Evolutionary conservation across 192 early-diverging fungal species (phyloP).

Genomic region (Chytriomyces sp.): DNA sequence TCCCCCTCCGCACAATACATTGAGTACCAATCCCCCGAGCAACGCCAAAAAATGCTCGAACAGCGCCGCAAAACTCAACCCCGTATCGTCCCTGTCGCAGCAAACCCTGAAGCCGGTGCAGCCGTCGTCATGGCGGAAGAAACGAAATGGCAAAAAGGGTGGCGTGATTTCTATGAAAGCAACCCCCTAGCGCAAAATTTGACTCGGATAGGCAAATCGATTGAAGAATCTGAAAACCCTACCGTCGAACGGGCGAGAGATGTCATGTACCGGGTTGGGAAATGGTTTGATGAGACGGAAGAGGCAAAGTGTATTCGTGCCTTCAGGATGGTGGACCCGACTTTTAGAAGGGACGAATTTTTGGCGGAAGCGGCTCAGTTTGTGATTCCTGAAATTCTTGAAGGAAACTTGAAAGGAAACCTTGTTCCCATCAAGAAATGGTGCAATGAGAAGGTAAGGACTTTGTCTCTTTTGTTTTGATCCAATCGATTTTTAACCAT

Average conservation of each 20-base stretch:
- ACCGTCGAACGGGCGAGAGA: conserved; percentile 80
- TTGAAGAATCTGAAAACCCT: conserved; percentile 91
- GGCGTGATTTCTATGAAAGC: conserved; percentile 90
- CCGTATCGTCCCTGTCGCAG: conserved; percentile 22
- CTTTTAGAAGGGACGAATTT: conserved; percentile 84
- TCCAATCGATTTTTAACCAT: no score
- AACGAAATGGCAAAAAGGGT: conserved; percentile 49
- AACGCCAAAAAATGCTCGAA: conserved; percentile 43
- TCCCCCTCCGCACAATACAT: conserved; percentile 42
- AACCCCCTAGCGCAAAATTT: conserved; percentile 85
- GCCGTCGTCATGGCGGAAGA: conserved; percentile 29
- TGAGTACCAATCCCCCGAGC: conserved; percentile 55
- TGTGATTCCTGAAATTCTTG: conserved; percentile 94
- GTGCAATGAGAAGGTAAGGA: conserved; percentile 96
- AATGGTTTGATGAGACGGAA: conserved; percentile 87
- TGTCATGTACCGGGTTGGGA: conserved; percentile 71
- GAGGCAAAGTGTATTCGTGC: conserved; percentile 85
- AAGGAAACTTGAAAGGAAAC: conserved; percentile 83
- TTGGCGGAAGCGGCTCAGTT: conserved; percentile 89
- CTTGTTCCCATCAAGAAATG: conserved; percentile 80
- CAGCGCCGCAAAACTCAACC: conserved; percentile 26
- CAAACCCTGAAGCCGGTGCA: conserved; percentile 49
- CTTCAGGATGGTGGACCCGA: conserved; percentile 84
- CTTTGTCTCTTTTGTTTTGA: conserved; percentile 54
- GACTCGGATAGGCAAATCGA: conserved; percentile 74